Evolutionary conservation across 148 eudicot genomes (phyloP), one percentile per base, ranked within the genome.

Genomic region (Vaccinium corymbosum): DNA sequence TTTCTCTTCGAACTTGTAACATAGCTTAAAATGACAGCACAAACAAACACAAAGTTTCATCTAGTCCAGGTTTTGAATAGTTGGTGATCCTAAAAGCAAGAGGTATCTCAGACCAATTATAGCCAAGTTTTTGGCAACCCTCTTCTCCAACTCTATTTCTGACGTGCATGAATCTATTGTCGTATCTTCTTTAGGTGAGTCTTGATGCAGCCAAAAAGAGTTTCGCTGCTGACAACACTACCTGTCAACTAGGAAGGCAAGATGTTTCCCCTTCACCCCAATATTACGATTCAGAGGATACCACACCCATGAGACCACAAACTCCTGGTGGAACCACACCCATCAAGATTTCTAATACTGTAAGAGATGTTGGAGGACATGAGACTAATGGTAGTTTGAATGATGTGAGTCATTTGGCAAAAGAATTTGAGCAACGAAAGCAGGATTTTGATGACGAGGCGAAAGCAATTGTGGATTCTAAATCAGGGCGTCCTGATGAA

Each of bases 361-460:
- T 85, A 49, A 64, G 79, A 79, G 94, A 93, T 64, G 32, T 32
- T 72, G 86, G 82, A 82, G 86, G 89, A 73, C 83, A 83, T 57
- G 94, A 89, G 73, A 57, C 85, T 29, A 90, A 93, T 81, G 92
- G 86, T 77, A 80, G 88, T 79, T 68, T 86, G 49, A 88, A 80
- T 83, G 85, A 85, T 68, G 87, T 94, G 14, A 81, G 75, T 81
- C 85, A 75, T 49, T 85, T 96, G 64, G 72, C 81, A 12, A 93
- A 90, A 86, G 98, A 95, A 85, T 93, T 93, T 86, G 95, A 95
- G 79, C 93, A 88, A 78, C 88, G 74, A 61, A 86, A 55, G 76
- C 91, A 88, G 83, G 88, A 66, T 78, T 95, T 97, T 71, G 93
- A 95, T 70, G 89, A 89, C 9, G 98, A 95, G 84, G 98, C 92